Evolutionary conservation across 2,329 filamentous ascomycete species (phyloP).

Genomic region (Claviceps fusiformis): DNA sequence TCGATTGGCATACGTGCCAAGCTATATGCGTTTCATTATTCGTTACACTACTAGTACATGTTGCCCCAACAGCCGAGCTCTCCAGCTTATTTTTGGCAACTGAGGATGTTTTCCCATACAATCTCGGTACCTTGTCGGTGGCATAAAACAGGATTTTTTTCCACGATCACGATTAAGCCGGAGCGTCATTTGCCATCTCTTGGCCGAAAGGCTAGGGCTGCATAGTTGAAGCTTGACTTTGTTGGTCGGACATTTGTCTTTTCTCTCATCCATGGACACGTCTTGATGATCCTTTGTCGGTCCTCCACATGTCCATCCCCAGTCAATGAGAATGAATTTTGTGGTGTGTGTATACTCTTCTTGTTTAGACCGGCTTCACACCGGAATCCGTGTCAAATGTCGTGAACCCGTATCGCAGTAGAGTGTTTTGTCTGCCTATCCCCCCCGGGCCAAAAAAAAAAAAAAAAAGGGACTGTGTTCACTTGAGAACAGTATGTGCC

Average conservation of each 20-base stretch:
- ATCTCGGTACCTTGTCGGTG: constrained; percentile 71
- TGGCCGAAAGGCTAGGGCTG: constrained; percentile 64
- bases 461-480: constrained; percentile 15
- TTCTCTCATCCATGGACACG: constrained; percentile 3
- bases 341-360: not conserved
- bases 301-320: not conserved
- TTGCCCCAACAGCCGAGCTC: constrained; percentile 43
- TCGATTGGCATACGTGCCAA: not conserved
- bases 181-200: constrained; percentile 81
- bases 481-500: constrained; percentile 89
- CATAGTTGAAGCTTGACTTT: constrained; percentile 95
- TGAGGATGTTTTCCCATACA: constrained; percentile 51
- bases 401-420: not conserved
- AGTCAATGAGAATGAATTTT: not conserved
- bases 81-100: constrained; percentile 41
- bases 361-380: not conserved
- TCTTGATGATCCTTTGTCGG: not conserved
- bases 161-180: constrained; percentile 96
- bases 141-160: constrained; percentile 53
- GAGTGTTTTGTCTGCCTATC: not conserved
- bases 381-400: no score
- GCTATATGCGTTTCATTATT: constrained; percentile 3
- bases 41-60: constrained; percentile 6
- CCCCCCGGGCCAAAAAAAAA: no score
- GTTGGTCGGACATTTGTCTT: constrained; percentile 56